phyloP scores from a whole-genome alignment of 805 yeast species.

The Metschnikowia henanensis region DNA sequence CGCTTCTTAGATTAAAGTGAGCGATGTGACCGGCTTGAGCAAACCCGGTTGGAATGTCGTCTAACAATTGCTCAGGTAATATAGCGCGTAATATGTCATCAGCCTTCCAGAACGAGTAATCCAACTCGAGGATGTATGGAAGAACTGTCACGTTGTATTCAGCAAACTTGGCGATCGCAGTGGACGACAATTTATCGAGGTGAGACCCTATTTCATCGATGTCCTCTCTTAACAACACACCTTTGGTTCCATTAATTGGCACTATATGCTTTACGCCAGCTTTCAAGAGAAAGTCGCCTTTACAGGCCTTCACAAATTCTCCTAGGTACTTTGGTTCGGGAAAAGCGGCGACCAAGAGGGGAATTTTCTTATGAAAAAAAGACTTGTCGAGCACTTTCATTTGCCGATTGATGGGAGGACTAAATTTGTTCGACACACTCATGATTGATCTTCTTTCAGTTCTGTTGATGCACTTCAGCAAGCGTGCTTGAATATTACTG shows the following conservation, averaged over 20 bases:
- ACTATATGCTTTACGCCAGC: constrained; percentile 73
- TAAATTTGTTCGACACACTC: constrained; percentile 26
- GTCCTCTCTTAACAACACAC: constrained; percentile 60
- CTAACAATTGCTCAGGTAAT: constrained; percentile 66
- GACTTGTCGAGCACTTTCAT: constrained; percentile 68
- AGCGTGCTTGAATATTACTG: constrained; percentile 11
- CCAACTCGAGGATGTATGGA: constrained; percentile 56
- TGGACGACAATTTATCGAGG: constrained; percentile 36
- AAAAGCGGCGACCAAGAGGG: constrained; percentile 66
- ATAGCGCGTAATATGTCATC: constrained; percentile 83
- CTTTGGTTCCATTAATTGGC: constrained; percentile 40
- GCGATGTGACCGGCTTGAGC: constrained; percentile 96
- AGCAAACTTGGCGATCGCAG: constrained; percentile 46
- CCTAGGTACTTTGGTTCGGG: constrained; percentile 66
- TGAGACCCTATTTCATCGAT: constrained; percentile 41
- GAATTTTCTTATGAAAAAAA: constrained; percentile 57
- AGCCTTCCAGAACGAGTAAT: constrained; percentile 81
- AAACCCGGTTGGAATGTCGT: constrained; percentile 86
- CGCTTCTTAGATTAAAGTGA: constrained; percentile 81
- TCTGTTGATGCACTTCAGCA: constrained; percentile 15
- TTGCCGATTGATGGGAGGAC: constrained; percentile 69
- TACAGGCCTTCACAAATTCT: constrained; percentile 56
- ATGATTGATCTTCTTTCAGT: constrained; percentile 29
- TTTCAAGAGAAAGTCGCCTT: constrained; percentile 63
- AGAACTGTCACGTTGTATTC: constrained; percentile 47